phyloP scores from a whole-genome alignment of 2,329 filamentous ascomycete genomes.

The Tolypocladium inflatum region DNA sequence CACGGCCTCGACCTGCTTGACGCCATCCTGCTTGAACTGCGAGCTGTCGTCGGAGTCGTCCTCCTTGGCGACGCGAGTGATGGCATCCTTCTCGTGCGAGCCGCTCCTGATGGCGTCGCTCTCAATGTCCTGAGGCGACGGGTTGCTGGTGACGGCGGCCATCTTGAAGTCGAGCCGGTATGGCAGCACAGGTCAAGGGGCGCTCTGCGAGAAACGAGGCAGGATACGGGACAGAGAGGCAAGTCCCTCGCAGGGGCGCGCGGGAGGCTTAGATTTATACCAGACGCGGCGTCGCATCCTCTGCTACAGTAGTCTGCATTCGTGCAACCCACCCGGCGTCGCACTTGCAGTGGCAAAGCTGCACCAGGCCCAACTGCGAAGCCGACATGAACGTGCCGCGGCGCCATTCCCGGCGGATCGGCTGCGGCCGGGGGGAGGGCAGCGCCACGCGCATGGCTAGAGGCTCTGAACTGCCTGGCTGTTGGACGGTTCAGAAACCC shows the following conservation, averaged over 20 bases:
- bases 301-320: not conserved
- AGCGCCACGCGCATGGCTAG: not conserved
- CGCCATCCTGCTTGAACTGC: constrained; percentile 25
- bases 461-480: not conserved
- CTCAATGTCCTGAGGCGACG: not conserved
- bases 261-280: not conserved
- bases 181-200: too few species aligned
- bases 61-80: not conserved
- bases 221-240: not conserved
- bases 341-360: not conserved
- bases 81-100: not conserved
- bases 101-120: not conserved
- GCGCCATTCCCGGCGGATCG: not conserved
- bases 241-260: not conserved
- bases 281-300: not conserved
- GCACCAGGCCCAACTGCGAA: not conserved
- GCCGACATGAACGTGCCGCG: not conserved
- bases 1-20: constrained; percentile 27
- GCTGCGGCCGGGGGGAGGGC: not conserved
- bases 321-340: too few species aligned
- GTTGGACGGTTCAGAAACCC: not conserved
- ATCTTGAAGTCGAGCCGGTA: not conserved
- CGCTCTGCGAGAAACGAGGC: not conserved
- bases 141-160: not conserved
- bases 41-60: constrained; percentile 12